Evolutionary conservation across 306 rosid species (phyloP).

Genomic region (Fragaria ananassa): DNA sequence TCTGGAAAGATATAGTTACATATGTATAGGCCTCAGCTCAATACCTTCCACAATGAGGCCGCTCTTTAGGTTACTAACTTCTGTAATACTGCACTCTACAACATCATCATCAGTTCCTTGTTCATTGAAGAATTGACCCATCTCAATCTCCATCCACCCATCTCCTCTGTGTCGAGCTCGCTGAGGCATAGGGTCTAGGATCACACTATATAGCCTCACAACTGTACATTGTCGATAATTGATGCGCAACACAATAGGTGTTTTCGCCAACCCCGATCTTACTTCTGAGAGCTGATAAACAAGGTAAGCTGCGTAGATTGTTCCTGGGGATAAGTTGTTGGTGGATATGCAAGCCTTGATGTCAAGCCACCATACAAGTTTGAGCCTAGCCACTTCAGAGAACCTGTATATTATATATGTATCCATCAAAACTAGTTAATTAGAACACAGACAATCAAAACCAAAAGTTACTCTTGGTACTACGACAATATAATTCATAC

Average conservation of each 20-base stretch:
- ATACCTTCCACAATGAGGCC: slow-evolving; percentile 37
- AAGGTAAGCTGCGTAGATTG: slow-evolving; percentile 24
- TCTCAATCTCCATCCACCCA: slow-evolving; percentile 33
- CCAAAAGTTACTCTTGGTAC: neutral
- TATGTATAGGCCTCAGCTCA: slow-evolving; percentile 31
- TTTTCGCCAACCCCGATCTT: neutral
- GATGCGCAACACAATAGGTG: neutral
- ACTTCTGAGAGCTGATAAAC: slow-evolving; percentile 5
- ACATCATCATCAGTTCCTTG: slow-evolving; percentile 9
- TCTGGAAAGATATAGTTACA: neutral
- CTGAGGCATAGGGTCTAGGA: slow-evolving; percentile 13
- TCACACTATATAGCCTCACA: neutral
- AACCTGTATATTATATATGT: neutral
- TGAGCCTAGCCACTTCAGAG: slow-evolving; percentile 19
- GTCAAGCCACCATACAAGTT: slow-evolving; percentile 11
- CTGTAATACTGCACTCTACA: slow-evolving; percentile 3
- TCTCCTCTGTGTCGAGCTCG: slow-evolving; percentile 1
- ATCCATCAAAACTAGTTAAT: neutral
- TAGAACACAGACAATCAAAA: neutral
- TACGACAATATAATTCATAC: neutral
- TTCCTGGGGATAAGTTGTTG: slow-evolving; percentile 6
- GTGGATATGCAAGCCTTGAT: slow-evolving; percentile 14
- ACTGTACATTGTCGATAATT: neutral
- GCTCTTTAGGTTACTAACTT: neutral
- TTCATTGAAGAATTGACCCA: slow-evolving; percentile 27